A percentile compares a stretch with the other conserved stretches of the same genome.
These are phyloP conservation scores for Pseudovirgaria hyperparasitica DNA, from an alignment of 2,329 filamentous ascomycete genomes.

Conservation along the genomic window DNA sequence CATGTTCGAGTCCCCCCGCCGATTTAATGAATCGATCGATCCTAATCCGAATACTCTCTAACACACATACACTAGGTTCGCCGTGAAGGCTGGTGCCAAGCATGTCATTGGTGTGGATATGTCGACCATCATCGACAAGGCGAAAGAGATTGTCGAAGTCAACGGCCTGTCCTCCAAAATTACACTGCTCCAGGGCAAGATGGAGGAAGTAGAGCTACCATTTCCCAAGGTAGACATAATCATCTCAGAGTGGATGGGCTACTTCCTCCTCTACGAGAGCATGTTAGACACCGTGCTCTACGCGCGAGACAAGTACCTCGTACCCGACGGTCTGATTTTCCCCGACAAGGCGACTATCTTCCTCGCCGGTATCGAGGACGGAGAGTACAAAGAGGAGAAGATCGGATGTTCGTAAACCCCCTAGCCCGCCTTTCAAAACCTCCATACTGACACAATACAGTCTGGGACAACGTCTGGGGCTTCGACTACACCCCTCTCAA, in stretches of 20 bases:
- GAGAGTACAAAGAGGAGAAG: slow-evolving; percentile 99
- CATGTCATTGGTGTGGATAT: slow-evolving; percentile 99
- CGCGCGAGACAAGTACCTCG: slow-evolving; percentile 83
- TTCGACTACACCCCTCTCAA: slow-evolving; percentile 96
- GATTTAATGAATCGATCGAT: not conserved
- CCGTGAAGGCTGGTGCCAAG: slow-evolving; percentile 88
- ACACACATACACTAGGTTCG: slow-evolving; percentile 57
- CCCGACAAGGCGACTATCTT: slow-evolving; percentile 98
- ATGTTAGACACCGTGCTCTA: slow-evolving; percentile 99
- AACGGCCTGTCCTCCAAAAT: slow-evolving; percentile 96
- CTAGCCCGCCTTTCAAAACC: not conserved
- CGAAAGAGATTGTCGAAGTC: slow-evolving; percentile 78
- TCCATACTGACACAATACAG: slow-evolving; percentile 32
- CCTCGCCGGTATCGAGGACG: slow-evolving; percentile 93
- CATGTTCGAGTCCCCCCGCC: slow-evolving; percentile 54
- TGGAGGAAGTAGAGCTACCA: slow-evolving; percentile 93
- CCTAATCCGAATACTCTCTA: slow-evolving; percentile 10
- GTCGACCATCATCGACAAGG: slow-evolving; percentile 99
- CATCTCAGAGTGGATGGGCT: slow-evolving; percentile 99
- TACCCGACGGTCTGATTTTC: slow-evolving; percentile 83
- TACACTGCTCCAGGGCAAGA: slow-evolving; percentile 95
- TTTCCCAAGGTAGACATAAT: slow-evolving; percentile 98
- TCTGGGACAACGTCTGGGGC: slow-evolving; percentile 99
- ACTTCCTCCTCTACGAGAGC: slow-evolving; percentile 96
- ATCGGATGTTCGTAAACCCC: slow-evolving; percentile 69